Evolutionary conservation across 139 green algal genomes (phyloP).

Genomic region (Asterochloris sp.): DNA sequence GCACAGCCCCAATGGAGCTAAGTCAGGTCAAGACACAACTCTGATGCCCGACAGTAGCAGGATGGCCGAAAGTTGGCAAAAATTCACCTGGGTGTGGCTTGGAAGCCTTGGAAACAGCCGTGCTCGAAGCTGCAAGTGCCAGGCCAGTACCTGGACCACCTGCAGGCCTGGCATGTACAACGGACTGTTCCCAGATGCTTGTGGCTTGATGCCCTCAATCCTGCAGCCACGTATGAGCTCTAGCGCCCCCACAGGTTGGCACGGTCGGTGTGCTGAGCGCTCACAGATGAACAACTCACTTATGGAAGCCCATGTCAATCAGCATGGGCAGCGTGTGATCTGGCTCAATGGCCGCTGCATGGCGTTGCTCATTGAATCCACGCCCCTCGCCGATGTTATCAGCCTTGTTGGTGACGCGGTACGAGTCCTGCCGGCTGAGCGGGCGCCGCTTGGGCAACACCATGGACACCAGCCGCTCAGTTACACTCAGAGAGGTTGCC

Average conservation of each 20-base stretch:
- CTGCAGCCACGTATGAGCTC: background rate
- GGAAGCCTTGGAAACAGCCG: conserved; percentile 6
- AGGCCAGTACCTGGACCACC: conserved; percentile 9
- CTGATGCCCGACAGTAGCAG: no score
- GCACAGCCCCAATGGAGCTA: background rate
- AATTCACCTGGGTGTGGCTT: background rate
- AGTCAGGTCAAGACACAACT: background rate
- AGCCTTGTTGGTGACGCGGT: background rate
- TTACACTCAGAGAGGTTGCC: background rate
- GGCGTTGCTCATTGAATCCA: background rate
- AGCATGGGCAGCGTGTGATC: conserved; percentile 14
- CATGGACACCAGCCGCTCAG: background rate
- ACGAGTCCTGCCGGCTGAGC: background rate
- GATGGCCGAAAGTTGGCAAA: no score
- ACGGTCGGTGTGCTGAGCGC: background rate
- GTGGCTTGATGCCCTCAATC: conserved; percentile 5
- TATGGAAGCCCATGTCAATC: conserved; percentile 24
- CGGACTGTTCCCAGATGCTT: background rate
- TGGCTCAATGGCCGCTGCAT: background rate
- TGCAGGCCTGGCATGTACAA: conserved; percentile 21
- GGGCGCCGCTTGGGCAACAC: background rate
- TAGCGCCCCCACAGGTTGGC: background rate
- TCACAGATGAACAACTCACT: background rate
- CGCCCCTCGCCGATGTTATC: background rate
- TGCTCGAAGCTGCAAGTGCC: background rate